Base-by-base conservation (phyloP, 139 green algal species). In the Ettlia oleoabundans region DNA sequence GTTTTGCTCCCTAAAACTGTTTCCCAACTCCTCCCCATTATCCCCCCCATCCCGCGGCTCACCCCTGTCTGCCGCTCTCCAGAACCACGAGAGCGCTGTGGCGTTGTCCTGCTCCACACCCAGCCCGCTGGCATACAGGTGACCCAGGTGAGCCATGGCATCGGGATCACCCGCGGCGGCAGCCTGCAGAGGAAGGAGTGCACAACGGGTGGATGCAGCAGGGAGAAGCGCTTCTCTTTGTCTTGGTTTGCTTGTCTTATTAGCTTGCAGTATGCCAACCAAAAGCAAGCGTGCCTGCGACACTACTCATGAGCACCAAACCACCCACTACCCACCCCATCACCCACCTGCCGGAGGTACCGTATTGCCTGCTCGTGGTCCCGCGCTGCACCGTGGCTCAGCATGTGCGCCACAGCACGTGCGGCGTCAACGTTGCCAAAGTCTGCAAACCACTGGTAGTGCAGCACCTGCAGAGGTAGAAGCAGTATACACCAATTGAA, bases 361-460 rank as follows among this genome's bases (percentile, higher is more conserved):
- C 95, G 94, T 30, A 95, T 74, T n/a, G 85, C 90, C 51, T 80
- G 69, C 26, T 37, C 72, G 71, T 92, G 83, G 86, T 98, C 92
- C 1, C 88, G 82, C 10, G 85, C 47, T 2, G 92, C 78, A 15
- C 95, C 95, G 40, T 95, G 88, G n/a, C 91, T 93, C 32, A 97
- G 91, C 42, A 98, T 83, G 70, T 94, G 88, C 1, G 89, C 92
- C 53, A 97, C 89, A 53, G 92, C 90, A 3, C 91, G 90, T 82
- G 96, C 92, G 21, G 95, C 95, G 19, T 96, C 94, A 51, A 89
- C 86, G 80, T 98, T 95, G 41, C 96, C 96, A 81, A 94, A 85
- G 84, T 98, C 95, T 4, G 96, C 96, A 72, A 88, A 93, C 91
- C 96, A 95, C 87, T 97, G 86, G 76, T 95, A 94, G 82, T 92